Percentiles rank a stretch among this genome's conserved stretches.
Evolutionary conservation across 768 basidiomycete species (phyloP).

Genomic region (Lentinula sp.): DNA sequence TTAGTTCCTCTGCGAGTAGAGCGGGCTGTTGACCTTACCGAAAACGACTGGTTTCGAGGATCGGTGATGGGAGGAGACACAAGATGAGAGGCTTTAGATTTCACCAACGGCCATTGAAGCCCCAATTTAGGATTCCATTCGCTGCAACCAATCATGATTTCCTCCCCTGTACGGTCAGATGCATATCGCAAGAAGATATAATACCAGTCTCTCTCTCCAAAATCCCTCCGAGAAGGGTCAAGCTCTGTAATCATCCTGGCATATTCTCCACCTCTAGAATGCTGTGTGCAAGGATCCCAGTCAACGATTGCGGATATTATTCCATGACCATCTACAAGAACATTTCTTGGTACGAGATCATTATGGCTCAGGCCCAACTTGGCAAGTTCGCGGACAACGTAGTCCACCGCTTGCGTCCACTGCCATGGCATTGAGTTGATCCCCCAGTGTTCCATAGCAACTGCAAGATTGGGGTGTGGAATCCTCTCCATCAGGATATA

Average conservation of each 20-base stretch:
- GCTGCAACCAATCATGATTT: background rate
- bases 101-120: background rate
- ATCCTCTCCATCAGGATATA: conserved; percentile 10
- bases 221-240: background rate
- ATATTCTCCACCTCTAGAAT: background rate
- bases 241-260: background rate
- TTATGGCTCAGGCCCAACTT: background rate
- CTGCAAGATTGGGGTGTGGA: background rate
- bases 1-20: too few species aligned
- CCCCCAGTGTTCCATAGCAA: background rate
- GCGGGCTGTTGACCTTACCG: background rate
- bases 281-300: background rate
- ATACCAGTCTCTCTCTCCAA: background rate
- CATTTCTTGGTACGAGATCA: background rate
- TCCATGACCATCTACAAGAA: background rate
- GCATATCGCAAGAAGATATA: background rate
- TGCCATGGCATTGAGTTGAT: background rate
- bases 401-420: background rate
- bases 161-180: background rate
- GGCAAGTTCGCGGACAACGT: background rate
- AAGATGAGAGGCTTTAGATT: background rate
- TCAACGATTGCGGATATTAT: background rate
- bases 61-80: background rate
- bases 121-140: background rate
- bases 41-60: background rate